phyloP scores from a whole-genome alignment of 2,329 filamentous ascomycete species.

The Fusarium siculi region DNA sequence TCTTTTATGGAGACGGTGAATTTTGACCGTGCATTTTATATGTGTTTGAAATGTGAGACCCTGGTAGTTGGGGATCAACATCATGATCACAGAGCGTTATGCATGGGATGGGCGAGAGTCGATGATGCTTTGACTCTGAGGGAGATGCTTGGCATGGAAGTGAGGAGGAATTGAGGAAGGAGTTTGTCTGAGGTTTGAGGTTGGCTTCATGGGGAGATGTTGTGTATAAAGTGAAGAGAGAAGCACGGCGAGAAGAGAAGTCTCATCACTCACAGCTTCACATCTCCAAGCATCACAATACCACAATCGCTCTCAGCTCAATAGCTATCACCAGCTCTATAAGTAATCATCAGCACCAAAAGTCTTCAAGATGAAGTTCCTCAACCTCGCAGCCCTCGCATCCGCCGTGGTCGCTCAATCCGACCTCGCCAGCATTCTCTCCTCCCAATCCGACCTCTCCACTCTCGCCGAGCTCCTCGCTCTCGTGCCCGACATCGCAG shows the following conservation, averaged over 20 bases:
- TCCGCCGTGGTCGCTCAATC: conserved; percentile 22
- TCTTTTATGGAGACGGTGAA: conserved; percentile 31
- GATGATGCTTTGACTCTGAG: conserved; percentile 26
- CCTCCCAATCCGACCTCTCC: conserved; percentile 33
- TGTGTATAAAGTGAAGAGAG: conserved; percentile 20
- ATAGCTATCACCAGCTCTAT: too few relatives aligned
- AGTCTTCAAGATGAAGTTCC: conserved; percentile 15
- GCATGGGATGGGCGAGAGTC: conserved; percentile 7
- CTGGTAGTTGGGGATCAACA: background rate
- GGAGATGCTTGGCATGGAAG: background rate
- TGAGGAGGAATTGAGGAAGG: background rate
- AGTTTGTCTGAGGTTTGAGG: background rate
- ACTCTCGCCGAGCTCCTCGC: conserved; percentile 30
- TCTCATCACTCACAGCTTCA: conserved; percentile 8
- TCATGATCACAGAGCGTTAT: background rate
- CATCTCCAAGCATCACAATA: background rate
- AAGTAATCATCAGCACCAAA: too few relatives aligned
- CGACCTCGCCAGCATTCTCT: conserved; percentile 27
- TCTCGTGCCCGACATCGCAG: conserved; percentile 41
- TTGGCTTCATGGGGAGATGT: background rate
- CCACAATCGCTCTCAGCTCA: background rate
- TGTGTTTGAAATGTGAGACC: background rate
- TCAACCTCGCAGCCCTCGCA: conserved; percentile 29
- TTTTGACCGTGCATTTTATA: conserved; percentile 23
- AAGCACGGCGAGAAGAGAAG: background rate